Conservation (phyloP, 169 alveolate genomes). For the Babesia ovata region DNA sequence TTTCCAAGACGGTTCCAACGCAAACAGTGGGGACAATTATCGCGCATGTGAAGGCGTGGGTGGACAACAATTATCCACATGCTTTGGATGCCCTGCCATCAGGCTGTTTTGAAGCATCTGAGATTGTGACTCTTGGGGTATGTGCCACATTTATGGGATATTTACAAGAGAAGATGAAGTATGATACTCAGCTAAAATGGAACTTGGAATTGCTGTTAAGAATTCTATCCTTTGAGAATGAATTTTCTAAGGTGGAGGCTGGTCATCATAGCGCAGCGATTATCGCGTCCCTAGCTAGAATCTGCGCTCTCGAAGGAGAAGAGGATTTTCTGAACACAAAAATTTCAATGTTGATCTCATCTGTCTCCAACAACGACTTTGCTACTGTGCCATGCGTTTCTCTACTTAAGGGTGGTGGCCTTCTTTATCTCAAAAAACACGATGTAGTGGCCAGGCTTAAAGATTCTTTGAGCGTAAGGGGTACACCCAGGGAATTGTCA, state of each 20-base stretch:
- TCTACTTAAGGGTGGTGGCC: slow-evolving; percentile 44
- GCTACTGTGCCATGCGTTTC: slow-evolving; percentile 47
- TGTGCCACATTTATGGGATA: slow-evolving; percentile 15
- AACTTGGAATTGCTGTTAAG: slow-evolving; percentile 17
- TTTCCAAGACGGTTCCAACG: slow-evolving; percentile 7
- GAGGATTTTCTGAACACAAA: slow-evolving; percentile 13
- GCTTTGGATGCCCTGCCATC: background rate
- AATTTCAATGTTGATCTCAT: slow-evolving; percentile 9
- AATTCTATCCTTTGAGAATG: slow-evolving; percentile 11
- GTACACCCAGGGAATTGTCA: background rate
- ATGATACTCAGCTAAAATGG: slow-evolving; percentile 9
- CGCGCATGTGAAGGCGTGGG: background rate
- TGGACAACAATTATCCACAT: background rate
- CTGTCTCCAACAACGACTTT: background rate
- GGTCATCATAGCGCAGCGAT: slow-evolving; percentile 10
- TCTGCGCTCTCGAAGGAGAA: slow-evolving; percentile 40
- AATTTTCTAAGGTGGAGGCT: slow-evolving; percentile 23
- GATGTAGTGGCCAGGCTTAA: slow-evolving; percentile 30
- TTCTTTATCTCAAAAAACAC: slow-evolving; percentile 38
- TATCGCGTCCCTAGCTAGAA: slow-evolving; percentile 23
- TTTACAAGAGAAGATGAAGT: slow-evolving; percentile 17
- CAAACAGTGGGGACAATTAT: background rate
- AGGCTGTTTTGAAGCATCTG: background rate
- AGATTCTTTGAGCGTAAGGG: slow-evolving; percentile 7
- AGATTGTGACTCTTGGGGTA: background rate